Percentiles rank a stretch among this genome's conserved stretches.
These are phyloP conservation scores for Niebla homalea DNA, from an alignment of 495 filamentous ascomycete species.

Conservation along the genomic window DNA sequence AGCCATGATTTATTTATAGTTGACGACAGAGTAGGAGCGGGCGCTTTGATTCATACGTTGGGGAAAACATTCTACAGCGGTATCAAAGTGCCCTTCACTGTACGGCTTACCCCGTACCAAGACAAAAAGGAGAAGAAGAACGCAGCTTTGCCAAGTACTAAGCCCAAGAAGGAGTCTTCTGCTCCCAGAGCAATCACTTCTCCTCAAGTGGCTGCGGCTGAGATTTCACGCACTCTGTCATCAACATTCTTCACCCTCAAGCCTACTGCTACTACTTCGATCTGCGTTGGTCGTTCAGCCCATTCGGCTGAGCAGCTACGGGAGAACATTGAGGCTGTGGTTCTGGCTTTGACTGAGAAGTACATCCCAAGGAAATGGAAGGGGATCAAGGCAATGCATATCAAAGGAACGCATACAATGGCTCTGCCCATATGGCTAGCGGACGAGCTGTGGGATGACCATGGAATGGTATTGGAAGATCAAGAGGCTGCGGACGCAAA, in stretches of 20 bases:
- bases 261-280: conserved; percentile 46
- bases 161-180: conserved; percentile 25
- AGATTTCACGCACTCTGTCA: conserved; percentile 57
- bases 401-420: conserved; percentile 76
- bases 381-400: conserved; percentile 66
- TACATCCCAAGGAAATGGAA: conserved; percentile 74
- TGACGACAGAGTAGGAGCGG: conserved; percentile 62
- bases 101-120: conserved; percentile 51
- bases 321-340: conserved; percentile 66
- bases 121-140: conserved; percentile 39
- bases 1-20: conserved; percentile 84
- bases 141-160: conserved; percentile 20
- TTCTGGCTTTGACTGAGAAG: conserved; percentile 54
- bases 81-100: conserved; percentile 74
- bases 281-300: conserved; percentile 58
- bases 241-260: conserved; percentile 62
- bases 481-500: conserved; percentile 32
- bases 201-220: conserved; percentile 46
- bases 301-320: conserved; percentile 61
- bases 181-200: conserved; percentile 28
- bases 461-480: conserved; percentile 59
- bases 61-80: conserved; percentile 83
- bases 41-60: conserved; percentile 57
- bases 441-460: conserved; percentile 76
- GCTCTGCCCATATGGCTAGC: conserved; percentile 88